Evolutionary conservation across 805 yeast genomes (phyloP).

Genomic region (Komagataella pseudopastoris): DNA sequence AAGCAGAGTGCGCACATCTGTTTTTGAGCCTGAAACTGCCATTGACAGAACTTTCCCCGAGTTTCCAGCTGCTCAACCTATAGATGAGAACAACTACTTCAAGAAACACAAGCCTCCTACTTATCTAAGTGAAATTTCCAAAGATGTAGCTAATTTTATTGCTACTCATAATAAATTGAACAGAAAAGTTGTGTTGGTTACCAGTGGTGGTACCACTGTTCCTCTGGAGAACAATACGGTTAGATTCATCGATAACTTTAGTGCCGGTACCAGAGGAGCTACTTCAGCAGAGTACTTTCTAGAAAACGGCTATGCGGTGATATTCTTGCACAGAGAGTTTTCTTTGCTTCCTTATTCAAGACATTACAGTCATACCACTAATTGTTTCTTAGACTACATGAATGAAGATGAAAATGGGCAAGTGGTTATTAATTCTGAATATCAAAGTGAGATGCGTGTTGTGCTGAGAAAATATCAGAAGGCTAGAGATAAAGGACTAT

Average conservation of each 20-base stretch:
- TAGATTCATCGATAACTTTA: conserved; percentile 88
- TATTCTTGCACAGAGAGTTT: conserved; percentile 85
- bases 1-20: conserved; percentile 41
- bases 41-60: conserved; percentile 68
- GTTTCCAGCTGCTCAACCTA: conserved; percentile 60
- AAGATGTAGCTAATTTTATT: conserved; percentile 49
- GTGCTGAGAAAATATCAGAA: conserved; percentile 41
- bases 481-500: conserved; percentile 34
- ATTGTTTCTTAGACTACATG: conserved; percentile 80
- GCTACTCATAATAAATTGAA: conserved; percentile 30
- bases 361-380: conserved; percentile 72
- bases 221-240: conserved; percentile 96
- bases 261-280: conserved; percentile 98
- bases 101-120: conserved; percentile 57
- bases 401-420: conserved; percentile 30
- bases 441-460: conserved; percentile 44
- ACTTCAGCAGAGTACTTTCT: conserved; percentile 87
- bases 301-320: conserved; percentile 79
- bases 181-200: conserved; percentile 62
- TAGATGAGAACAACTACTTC: conserved; percentile 72
- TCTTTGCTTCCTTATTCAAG: conserved; percentile 88
- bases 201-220: conserved; percentile 96
- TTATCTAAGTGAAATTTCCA: conserved; percentile 50
- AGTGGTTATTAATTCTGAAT: conserved; percentile 48
- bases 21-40: conserved; percentile 59